Evolutionary conservation across 106 monocot species (phyloP), one percentile per base, ranked within the genome.

Genomic region (Dioscorea dumetorum): DNA sequence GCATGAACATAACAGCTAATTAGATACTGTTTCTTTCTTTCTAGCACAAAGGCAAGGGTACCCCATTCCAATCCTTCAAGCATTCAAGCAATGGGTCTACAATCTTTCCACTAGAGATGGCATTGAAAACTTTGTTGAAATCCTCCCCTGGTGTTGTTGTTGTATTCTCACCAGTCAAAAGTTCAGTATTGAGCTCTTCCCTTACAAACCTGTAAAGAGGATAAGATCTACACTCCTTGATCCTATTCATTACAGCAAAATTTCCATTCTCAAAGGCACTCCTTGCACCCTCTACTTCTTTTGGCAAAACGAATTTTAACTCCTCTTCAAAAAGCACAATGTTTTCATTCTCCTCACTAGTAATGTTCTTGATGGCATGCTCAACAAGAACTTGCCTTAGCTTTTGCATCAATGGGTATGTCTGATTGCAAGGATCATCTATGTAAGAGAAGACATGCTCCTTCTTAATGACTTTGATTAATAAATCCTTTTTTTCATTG

Each of bases 391-490:
- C 82, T 58, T 77, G 77, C 69, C 73, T 50, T 31, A 82, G 77
- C 77, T 70, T 82, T 52, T 69, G 77, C 81, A 82, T 82, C 73
- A 82, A 34, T 17, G 81, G 64, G 58, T 82, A 79, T 2, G 68
- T 58, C n/a, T 62, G n/a, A 68, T 64, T 83, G 64, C 75, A 72
- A 2, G 75, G 72, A 48, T 83, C 83, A 28, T 83, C 83, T 24
- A 72, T 53, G 62, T 82, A 82, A 22, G 82, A 33, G 64, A 78
- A 82, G 14, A 82, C 82, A 48, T 78, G 11, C 70, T 82, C 82
- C 4, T 62, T 22, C 16, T 83, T 75, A 16, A 83, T 53, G 23
- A 72, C 79, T 20, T 64, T 75, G 71, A 83, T 60, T 33, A 83
- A 53, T 33, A 83, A 53, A 24, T 83, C 83, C 72, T 79, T 83